A percentile compares a stretch with the other conserved stretches of the same genome.
Conservation (phyloP, 345 rosid species). For the Boechera stricta region DNA sequence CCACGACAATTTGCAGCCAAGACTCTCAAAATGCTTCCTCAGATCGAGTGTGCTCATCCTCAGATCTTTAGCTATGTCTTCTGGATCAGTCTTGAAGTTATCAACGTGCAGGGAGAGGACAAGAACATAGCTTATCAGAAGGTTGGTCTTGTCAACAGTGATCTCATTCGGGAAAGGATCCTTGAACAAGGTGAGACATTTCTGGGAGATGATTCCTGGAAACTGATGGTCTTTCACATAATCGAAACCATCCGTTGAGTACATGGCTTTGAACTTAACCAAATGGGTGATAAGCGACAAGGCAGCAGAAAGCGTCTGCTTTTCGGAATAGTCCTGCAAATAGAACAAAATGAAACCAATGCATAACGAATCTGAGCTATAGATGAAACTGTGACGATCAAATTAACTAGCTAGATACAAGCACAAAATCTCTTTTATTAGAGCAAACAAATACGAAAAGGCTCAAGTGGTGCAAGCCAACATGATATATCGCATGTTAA, state of each 20-base stretch:
- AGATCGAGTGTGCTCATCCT: conserved; percentile 51
- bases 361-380: too few species aligned
- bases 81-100: conserved; percentile 59
- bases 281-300: conserved; percentile 69
- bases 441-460: conserved; percentile 3
- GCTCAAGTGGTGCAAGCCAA: neutral
- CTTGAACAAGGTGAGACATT: conserved; percentile 55
- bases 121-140: conserved; percentile 73
- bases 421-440: neutral
- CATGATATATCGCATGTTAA: neutral
- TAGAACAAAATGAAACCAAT: neutral
- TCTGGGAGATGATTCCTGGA: conserved; percentile 60
- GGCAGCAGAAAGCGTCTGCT: conserved; percentile 50
- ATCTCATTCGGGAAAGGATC: conserved; percentile 32
- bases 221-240: conserved; percentile 59
- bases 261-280: conserved; percentile 69
- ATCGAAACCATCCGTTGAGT: conserved; percentile 50
- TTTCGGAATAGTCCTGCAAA: conserved; percentile 60
- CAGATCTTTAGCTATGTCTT: conserved; percentile 77
- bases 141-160: neutral
- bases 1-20: conserved; percentile 66
- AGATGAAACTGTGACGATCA: too few species aligned
- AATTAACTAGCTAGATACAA: neutral
- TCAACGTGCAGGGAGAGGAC: conserved; percentile 76
- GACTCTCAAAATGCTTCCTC: conserved; percentile 57